phyloP scores from a whole-genome alignment of 2,329 filamentous ascomycete genomes.

The Epichloe typhina region DNA sequence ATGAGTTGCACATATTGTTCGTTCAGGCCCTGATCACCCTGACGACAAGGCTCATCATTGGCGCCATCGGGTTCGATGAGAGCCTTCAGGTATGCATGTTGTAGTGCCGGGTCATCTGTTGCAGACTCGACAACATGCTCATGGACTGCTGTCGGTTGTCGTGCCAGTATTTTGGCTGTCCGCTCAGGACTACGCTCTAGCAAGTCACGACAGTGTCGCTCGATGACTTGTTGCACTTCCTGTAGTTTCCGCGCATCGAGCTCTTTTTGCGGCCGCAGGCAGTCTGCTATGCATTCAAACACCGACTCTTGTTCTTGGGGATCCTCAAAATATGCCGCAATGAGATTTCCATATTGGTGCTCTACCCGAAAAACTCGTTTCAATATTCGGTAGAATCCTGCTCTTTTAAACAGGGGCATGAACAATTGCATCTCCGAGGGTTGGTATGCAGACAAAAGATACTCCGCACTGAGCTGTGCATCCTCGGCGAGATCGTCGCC shows the following conservation, averaged over 20 bases:
- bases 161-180: constrained; percentile 52
- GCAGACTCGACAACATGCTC: constrained; percentile 50
- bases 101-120: constrained; percentile 45
- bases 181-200: constrained; percentile 51
- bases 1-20: constrained; percentile 85
- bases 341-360: constrained; percentile 63
- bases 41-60: constrained; percentile 19
- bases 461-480: constrained; percentile 93
- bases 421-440: constrained; percentile 67
- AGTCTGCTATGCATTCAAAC: constrained; percentile 69
- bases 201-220: constrained; percentile 51
- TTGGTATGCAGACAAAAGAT: constrained; percentile 84
- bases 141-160: constrained; percentile 51
- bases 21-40: constrained; percentile 45
- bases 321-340: constrained; percentile 78
- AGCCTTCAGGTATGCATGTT: constrained; percentile 64
- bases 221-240: constrained; percentile 56
- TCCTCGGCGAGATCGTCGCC: constrained; percentile 73
- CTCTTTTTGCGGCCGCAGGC: constrained; percentile 50
- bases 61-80: constrained; percentile 52
- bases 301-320: constrained; percentile 58
- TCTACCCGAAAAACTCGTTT: constrained; percentile 78
- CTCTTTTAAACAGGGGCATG: constrained; percentile 64
- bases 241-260: constrained; percentile 57
- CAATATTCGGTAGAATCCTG: constrained; percentile 79